Evolutionary conservation across 1,139 yeast species (phyloP), one percentile per base, ranked within the genome.

Genomic region (Lizanozyma gosingica): DNA sequence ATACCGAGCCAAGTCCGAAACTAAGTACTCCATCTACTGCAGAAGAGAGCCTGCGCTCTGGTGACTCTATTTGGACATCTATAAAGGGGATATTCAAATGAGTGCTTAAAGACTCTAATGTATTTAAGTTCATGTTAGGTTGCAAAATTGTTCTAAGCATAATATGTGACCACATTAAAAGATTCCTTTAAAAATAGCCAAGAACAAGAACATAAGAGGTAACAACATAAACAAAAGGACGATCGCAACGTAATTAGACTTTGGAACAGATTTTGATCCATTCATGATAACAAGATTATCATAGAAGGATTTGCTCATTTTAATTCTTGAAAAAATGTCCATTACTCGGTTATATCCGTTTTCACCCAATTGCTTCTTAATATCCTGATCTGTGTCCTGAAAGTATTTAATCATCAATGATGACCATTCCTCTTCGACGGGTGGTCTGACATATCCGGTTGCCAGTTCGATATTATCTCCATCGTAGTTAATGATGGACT

Each of bases 391-490:
- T 41, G 64, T 57, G 3, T 56, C 55, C 35, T 56, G 59, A 45
- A 60, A 65, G 40, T 62, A 72, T 35, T 62, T 57, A n/a, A 64
- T 57, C 51, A 90, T 59, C 0, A 76, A 76, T 15, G 67, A 59
- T 4, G 83, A 71, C 97, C 97, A 92, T 38, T 63, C 62, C 3
- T 62, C 62, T 4, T 71, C 65, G 39, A 73, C 73, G 1, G 83
- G 68, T 3, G 71, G 70, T 32, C 79, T 73, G 29, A 80, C 71
- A 74, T 84, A 92, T 0, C 98, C 98, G 0, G 96, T 88, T 14
- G 82, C 83, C 2, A 63, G 47, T 1, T 50, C 49, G 3, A 51
- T 56, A 41, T 74, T 60, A 39, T 63, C 57, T 1, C 63, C 61
- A 36, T 62, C 64, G 41, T 64, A 64, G 34, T 76, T 59, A 1